Percentiles rank a stretch among this genome's conserved stretches.
Conservation (phyloP, 441 rosid species). For the Pelargonium fulgidum region DNA sequence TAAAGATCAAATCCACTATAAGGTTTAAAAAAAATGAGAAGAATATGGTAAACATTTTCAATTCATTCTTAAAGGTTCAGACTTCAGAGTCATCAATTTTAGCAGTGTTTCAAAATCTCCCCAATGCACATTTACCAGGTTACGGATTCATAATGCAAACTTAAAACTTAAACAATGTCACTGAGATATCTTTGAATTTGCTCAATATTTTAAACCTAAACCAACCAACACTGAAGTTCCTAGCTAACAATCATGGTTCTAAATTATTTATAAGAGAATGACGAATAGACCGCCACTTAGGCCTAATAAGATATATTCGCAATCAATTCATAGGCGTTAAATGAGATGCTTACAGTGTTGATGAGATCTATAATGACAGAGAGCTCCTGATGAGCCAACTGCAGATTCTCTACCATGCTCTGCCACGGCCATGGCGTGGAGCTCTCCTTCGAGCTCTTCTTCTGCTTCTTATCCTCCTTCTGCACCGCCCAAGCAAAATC, state of each 20-base stretch:
- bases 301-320: too few species aligned
- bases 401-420: slow-evolving; percentile 89
- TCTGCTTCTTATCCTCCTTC: slow-evolving; percentile 51
- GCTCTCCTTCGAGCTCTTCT: slow-evolving; percentile 58
- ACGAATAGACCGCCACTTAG: too few species aligned
- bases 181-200: not conserved
- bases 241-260: not conserved
- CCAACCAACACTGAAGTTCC: not conserved
- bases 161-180: not conserved
- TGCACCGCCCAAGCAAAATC: slow-evolving; percentile 94
- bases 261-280: not conserved
- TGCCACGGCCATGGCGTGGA: slow-evolving; percentile 70
- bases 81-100: not conserved
- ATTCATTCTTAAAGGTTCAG: not conserved
- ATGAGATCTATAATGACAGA: slow-evolving; percentile 79
- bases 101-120: not conserved
- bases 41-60: not conserved
- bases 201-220: not conserved
- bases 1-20: not conserved
- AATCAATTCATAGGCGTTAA: not conserved
- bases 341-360: slow-evolving; percentile 54
- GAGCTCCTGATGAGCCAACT: slow-evolving; percentile 86
- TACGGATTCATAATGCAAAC: not conserved
- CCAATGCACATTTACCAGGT: not conserved
- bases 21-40: not conserved